Evolutionary conservation across 805 yeast species (phyloP).

Genomic region (Lachancea cidri): DNA sequence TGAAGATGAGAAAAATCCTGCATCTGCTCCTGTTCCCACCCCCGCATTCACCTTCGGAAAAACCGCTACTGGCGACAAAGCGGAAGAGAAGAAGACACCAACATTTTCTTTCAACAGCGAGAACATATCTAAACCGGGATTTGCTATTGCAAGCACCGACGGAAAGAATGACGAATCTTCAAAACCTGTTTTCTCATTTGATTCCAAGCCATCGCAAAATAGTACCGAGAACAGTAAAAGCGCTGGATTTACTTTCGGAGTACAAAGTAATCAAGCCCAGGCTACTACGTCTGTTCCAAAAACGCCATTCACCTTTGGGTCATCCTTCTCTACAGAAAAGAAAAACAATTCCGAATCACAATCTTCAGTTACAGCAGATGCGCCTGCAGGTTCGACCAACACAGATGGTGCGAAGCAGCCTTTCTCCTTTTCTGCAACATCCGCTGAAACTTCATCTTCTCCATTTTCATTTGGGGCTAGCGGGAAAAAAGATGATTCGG

Average conservation of each 20-base stretch:
- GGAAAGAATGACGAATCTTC: constrained; percentile 8
- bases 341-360: constrained; percentile 8
- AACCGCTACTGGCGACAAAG: neutral
- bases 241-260: constrained; percentile 25
- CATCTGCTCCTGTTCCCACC: constrained; percentile 32
- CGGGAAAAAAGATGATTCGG: constrained; percentile 4
- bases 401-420: neutral
- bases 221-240: constrained; percentile 12
- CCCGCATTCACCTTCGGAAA: constrained; percentile 27
- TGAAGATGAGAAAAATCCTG: constrained; percentile 7
- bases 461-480: constrained; percentile 19
- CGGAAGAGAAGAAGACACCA: neutral
- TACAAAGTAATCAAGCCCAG: too few relatives aligned
- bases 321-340: neutral
- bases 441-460: constrained; percentile 15
- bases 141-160: too few relatives aligned
- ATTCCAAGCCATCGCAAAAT: constrained; percentile 10
- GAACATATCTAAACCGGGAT: too few relatives aligned
- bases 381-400: constrained; percentile 10
- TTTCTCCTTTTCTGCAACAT: neutral
- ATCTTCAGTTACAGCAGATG: neutral
- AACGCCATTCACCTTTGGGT: constrained; percentile 1
- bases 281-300: too few relatives aligned
- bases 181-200: constrained; percentile 28
- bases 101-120: constrained; percentile 25